Evolutionary conservation across 805 yeast species (phyloP), one percentile per base, ranked within the genome.

Genomic region (Nakazawaea holstii): DNA sequence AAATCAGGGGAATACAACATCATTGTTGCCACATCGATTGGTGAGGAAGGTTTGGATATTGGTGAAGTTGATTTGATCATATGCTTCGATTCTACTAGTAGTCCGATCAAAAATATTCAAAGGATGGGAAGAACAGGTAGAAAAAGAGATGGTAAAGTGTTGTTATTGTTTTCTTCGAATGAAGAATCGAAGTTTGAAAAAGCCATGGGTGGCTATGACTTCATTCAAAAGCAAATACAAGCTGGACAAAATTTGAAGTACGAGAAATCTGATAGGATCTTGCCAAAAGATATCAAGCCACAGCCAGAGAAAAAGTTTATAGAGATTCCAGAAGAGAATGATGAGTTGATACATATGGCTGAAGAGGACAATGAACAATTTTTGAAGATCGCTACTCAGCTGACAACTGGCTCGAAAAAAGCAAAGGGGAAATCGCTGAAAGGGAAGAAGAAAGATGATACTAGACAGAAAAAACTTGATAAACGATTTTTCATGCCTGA

Each of bases 101-200:
- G 96, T 39, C 97, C 98, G 0, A 92, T 94, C 49, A 87, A 95
- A 50, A 90, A 87, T 55, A 77, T 94, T 36, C 99, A 94, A 62
- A 70, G 99, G 56, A 89, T 94, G 95, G 99, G 99, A 27, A 80
- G 99, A 67, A 94, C 99, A 0, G 99, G 99, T 15, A 82, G 99
- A 66, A 88, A 89, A 59, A 71, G 97, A 55, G 89, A 87, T 55
- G 99, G 99, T 36, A 77, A 76, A 49, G 87, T 94, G 1, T 67
- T 88, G 4, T 65, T 91, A 33, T 64, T 94, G 5, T 79, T 92
- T 57, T 79, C 96, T 8, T 76, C 84, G 10, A 80, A 80, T 53
- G 99, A 94, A 64, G 79, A 84, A 47, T 58, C 66, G 6, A 95
- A 92, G 59, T 87, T 88, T 60, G 87, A 85, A 39, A 79, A 82